Percentiles rank a stretch among this genome's conserved stretches.
Evolutionary conservation across 2,329 filamentous ascomycete genomes (phyloP).

Genomic region (Elsinoe ampelina): DNA sequence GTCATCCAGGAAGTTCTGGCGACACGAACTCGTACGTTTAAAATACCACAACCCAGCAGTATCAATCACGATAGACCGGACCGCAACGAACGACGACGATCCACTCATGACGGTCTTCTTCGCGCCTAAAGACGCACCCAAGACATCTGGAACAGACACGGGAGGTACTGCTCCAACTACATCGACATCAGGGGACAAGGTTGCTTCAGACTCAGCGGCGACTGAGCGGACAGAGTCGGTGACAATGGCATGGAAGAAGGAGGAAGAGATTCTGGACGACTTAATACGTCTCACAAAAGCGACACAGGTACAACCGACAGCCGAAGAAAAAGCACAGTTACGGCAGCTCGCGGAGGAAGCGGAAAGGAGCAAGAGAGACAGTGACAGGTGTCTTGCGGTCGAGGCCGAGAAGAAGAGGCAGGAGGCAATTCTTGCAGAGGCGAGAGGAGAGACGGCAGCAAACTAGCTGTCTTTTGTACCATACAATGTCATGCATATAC

Average conservation of each 20-base stretch:
- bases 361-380: conserved; percentile 45
- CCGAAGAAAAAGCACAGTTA: conserved; percentile 52
- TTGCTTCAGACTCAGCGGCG: conserved; percentile 25
- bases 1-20: conserved; percentile 74
- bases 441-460: conserved; percentile 38
- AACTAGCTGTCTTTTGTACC: conserved; percentile 17
- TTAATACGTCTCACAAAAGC: conserved; percentile 57
- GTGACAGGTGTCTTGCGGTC: conserved; percentile 43
- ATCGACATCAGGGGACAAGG: conserved; percentile 23
- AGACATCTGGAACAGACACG: conserved; percentile 23
- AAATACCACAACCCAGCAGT: conserved; percentile 91
- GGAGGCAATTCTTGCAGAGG: conserved; percentile 48
- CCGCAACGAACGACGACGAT: conserved; percentile 44
- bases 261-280: conserved; percentile 53
- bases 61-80: conserved; percentile 72
- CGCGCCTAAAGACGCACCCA: conserved; percentile 24
- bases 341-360: conserved; percentile 47
- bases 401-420: conserved; percentile 53
- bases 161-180: conserved; percentile 20
- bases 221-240: conserved; percentile 33
- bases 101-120: conserved; percentile 60
- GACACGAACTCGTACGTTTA: conserved; percentile 66
- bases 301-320: conserved; percentile 45
- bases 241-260: conserved; percentile 53
- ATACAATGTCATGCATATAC: conserved; percentile 12